Percentiles rank a stretch among this genome's conserved stretches.
Conservation (phyloP, 768 basidiomycete genomes). For the Boletus barrowsii region DNA sequence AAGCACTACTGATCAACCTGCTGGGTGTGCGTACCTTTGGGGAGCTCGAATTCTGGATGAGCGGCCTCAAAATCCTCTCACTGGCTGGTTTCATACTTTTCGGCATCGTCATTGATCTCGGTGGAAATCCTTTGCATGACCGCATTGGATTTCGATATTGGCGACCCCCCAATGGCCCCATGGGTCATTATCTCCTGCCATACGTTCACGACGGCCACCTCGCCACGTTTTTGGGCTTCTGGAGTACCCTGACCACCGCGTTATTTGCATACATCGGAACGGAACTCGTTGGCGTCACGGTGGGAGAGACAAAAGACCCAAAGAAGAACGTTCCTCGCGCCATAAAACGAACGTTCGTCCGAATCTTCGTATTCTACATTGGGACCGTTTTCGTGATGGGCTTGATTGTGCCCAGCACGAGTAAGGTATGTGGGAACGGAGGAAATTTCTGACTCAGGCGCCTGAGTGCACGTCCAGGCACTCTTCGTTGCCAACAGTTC, state of each 20-base stretch:
- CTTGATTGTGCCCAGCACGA: slow-evolving; percentile 62
- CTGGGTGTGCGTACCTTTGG: slow-evolving; percentile 68
- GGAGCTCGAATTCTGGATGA: slow-evolving; percentile 74
- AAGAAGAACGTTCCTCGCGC: slow-evolving; percentile 70
- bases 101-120: slow-evolving; percentile 57
- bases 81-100: not conserved
- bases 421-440: slow-evolving; percentile 37
- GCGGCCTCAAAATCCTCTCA: slow-evolving; percentile 58
- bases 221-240: slow-evolving; percentile 66
- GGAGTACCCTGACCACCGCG: slow-evolving; percentile 67
- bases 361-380: slow-evolving; percentile 62
- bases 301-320: slow-evolving; percentile 64
- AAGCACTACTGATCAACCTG: slow-evolving; percentile 40
- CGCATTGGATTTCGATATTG: slow-evolving; percentile 43
- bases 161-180: slow-evolving; percentile 50
- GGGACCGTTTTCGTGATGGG: slow-evolving; percentile 72
- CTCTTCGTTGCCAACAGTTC: slow-evolving; percentile 41
- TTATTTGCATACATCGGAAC: slow-evolving; percentile 75
- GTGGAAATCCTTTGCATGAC: slow-evolving; percentile 40
- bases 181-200: slow-evolving; percentile 49
- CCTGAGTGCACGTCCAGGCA: not conserved
- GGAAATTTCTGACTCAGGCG: slow-evolving; percentile 23
- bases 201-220: slow-evolving; percentile 48
- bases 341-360: slow-evolving; percentile 62
- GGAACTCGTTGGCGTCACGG: slow-evolving; percentile 69